Evolutionary conservation across 1,139 yeast species (phyloP).

Genomic region (Kodamaea anthophila): DNA sequence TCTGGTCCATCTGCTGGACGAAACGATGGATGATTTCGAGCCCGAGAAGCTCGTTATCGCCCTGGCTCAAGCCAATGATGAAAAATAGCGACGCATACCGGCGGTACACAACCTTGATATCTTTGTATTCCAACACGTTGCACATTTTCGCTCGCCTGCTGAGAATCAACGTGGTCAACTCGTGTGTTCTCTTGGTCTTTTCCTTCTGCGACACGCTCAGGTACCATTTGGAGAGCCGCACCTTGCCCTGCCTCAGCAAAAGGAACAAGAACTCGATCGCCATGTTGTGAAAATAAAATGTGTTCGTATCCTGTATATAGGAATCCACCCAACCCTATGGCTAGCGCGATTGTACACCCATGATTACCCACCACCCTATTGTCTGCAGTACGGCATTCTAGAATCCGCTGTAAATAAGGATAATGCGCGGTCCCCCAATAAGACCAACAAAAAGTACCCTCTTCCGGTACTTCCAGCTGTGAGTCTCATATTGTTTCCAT

Average conservation of each 20-base stretch:
- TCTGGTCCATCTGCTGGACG: slow-evolving; percentile 94
- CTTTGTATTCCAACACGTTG: slow-evolving; percentile 86
- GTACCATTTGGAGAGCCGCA: slow-evolving; percentile 91
- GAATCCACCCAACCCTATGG: too few relatives aligned
- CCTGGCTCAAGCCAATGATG: slow-evolving; percentile 76
- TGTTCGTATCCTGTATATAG: slow-evolving; percentile 3
- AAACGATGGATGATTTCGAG: slow-evolving; percentile 86
- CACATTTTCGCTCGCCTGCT: slow-evolving; percentile 92
- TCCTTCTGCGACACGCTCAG: slow-evolving; percentile 74
- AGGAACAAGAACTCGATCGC: slow-evolving; percentile 73
- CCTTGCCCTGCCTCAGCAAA: slow-evolving; percentile 92
- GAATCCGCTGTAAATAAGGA: too few relatives aligned
- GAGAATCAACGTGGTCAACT: slow-evolving; percentile 78
- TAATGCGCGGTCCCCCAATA: too few relatives aligned
- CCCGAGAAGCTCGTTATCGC: slow-evolving; percentile 81
- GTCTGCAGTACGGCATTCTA: too few relatives aligned
- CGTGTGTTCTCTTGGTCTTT: slow-evolving; percentile 76
- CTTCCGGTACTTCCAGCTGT: too few relatives aligned
- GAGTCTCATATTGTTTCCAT: too few relatives aligned
- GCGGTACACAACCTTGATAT: slow-evolving; percentile 81
- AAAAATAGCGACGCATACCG: slow-evolving; percentile 91
- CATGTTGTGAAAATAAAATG: slow-evolving; percentile 32
- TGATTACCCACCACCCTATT: too few relatives aligned
- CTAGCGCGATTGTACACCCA: too few relatives aligned
- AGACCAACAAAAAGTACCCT: too few relatives aligned